Conservation (phyloP, 768 basidiomycete species). For the Amanita muscaria region DNA sequence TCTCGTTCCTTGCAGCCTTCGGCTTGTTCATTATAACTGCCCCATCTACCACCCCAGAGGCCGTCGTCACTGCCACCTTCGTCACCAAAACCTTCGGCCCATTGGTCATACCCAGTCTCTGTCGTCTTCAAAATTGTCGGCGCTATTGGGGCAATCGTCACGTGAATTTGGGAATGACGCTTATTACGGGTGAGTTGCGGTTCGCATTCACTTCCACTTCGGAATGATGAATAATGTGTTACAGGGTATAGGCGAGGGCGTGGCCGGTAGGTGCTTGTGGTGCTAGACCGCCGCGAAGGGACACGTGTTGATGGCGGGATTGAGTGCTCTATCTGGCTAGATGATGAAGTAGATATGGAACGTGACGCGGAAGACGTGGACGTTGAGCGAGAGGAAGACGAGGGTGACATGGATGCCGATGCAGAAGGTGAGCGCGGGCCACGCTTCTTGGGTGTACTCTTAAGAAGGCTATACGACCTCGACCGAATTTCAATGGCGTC, state of each 20-base stretch:
- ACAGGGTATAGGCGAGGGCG: constrained; percentile 18
- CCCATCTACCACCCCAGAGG: constrained; percentile 17
- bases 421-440: constrained; percentile 34
- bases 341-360: constrained; percentile 11
- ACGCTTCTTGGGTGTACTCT: constrained; percentile 16
- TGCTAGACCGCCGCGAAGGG: constrained; percentile 13
- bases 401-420: constrained; percentile 35
- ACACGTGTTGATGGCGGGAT: constrained; percentile 6
- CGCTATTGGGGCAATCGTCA: constrained; percentile 41
- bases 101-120: constrained; percentile 35
- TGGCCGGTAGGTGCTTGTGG: constrained; percentile 19
- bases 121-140: constrained; percentile 82
- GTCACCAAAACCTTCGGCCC: constrained; percentile 42
- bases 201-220: constrained; percentile 7
- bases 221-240: constrained; percentile 16
- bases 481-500: constrained; percentile 60
- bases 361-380: constrained; percentile 6
- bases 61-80: constrained; percentile 33
- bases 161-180: constrained; percentile 20
- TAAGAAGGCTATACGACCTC: constrained; percentile 15
- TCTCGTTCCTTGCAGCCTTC: constrained; percentile 11
- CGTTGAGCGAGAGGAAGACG: constrained; percentile 21
- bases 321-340: constrained; percentile 6
- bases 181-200: constrained; percentile 10
- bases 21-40: constrained; percentile 10